Percentiles rank a stretch among this genome's conserved stretches.
These are phyloP conservation scores for Chernovozyma aurita DNA, from an alignment of 1,139 yeast genomes.

Conservation along the genomic window DNA sequence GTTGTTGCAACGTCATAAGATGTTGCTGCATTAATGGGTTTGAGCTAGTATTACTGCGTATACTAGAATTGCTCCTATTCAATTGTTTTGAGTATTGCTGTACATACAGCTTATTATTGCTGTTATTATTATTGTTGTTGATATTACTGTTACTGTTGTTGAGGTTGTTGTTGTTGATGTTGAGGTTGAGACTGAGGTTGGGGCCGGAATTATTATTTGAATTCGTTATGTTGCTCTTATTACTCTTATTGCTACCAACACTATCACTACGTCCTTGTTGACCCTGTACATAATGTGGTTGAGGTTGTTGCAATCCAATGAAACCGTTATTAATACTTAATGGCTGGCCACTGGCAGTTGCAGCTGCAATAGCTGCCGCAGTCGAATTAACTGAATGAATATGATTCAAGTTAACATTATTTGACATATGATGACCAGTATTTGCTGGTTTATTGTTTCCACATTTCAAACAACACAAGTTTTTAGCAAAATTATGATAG, in stretches of 20 bases:
- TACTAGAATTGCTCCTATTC: constrained; percentile 1
- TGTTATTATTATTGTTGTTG: constrained; percentile 1
- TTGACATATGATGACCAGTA: constrained; percentile 21
- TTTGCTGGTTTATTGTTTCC: constrained; percentile 69
- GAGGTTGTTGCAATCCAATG: constrained; percentile 28
- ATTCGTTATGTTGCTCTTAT: constrained; percentile 5
- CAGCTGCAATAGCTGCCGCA: constrained; percentile 49
- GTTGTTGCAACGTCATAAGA: constrained; percentile 5
- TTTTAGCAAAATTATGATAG: constrained; percentile 92
- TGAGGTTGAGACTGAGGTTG: too few relatives aligned
- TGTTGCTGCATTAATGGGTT: constrained; percentile 6
- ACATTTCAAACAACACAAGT: constrained; percentile 80
- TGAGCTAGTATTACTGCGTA: constrained; percentile 1
- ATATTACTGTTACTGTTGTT: constrained; percentile 7
- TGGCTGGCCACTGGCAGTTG: constrained; percentile 51
- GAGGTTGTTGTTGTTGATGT: constrained; percentile 9
- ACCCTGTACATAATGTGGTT: constrained; percentile 17
- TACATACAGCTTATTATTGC: constrained; percentile 1
- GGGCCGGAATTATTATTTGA: constrained; percentile 10
- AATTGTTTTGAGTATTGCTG: constrained; percentile 4
- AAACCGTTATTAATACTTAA: constrained; percentile 28
- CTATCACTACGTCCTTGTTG: constrained; percentile 5
- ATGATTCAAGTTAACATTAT: constrained; percentile 1
- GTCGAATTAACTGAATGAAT: constrained; percentile 35
- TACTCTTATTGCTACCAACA: constrained; percentile 10